phyloP scores from a whole-genome alignment of 2,329 filamentous ascomycete genomes.

The Colletotrichum gloeosporioides region DNA sequence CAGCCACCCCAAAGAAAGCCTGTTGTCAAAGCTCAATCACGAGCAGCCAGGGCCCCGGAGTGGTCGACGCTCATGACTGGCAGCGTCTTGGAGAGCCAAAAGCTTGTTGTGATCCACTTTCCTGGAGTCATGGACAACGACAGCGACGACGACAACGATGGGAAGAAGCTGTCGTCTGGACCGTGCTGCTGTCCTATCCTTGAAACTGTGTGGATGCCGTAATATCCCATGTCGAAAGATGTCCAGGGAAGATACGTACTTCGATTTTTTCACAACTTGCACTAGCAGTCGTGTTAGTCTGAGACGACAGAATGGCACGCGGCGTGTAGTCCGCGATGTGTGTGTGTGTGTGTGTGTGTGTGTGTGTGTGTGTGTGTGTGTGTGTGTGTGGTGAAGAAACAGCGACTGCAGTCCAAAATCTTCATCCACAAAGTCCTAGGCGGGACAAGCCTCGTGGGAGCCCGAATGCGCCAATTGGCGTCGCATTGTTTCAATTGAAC shows the following conservation, averaged over 20 bases:
- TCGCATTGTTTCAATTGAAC: neutral
- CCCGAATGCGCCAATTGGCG: constrained; percentile 1
- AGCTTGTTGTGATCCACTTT: constrained; percentile 23
- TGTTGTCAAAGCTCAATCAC: constrained; percentile 10
- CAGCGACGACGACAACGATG: neutral
- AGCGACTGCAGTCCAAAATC: neutral
- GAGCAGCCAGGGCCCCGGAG: neutral
- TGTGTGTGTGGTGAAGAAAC: neutral
- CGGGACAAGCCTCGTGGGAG: neutral
- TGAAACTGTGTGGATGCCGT: constrained; percentile 9
- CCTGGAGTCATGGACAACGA: constrained; percentile 7
- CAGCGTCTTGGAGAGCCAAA: constrained; percentile 16
- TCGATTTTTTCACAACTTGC: neutral
- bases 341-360: neutral
- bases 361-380: neutral
- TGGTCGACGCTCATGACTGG: constrained; percentile 12
- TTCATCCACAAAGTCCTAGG: neutral
- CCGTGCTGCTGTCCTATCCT: neutral
- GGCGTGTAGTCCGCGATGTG: neutral
- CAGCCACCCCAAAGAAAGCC: neutral
- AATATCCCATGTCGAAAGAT: neutral
- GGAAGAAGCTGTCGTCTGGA: neutral
- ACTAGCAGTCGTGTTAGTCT: neutral
- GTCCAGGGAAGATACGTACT: constrained; percentile 9
- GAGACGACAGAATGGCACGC: neutral